Base-by-base conservation (phyloP, 1,284 basidiomycete genomes). In the Cryptococcus amylolentus region DNA sequence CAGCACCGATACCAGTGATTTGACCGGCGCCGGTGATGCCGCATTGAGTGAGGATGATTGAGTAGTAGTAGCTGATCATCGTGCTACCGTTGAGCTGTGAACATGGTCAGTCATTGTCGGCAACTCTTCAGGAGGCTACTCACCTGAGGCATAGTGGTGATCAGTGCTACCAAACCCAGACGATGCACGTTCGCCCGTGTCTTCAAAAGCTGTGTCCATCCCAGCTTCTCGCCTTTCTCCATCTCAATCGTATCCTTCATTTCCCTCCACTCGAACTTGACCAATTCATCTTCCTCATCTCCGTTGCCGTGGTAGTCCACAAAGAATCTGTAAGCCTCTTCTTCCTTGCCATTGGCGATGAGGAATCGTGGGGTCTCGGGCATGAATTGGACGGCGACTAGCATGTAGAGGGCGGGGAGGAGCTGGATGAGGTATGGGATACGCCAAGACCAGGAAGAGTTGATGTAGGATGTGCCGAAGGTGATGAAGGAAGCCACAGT, bases 251-350 rank as follows among this genome's bases (percentile, higher is more conserved):
- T 86, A 55, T 84, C 80, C 65, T 81, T 83, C 71, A 90, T 89
- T 73, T 90, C 86, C 62, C 84, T 81, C 64, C 79, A 88, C 69
- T 89, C 88, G 55, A 88, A 81, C 42, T 82, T 78, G 42, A 89
- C 88, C 28, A 89, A 80, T 48, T 83, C 81, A 59, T 84, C 77
- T 37, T 78, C 76, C 42, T 71, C 77, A 66, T 88, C 79, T 27
- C 88, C 88, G 20, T 77, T 72, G 50, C 86, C 88, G 65, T 89
- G 88, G n/a, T 89, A 81, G 67, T 88, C 86, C 14, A 87, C 84
- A 23, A 91, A 81, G 60, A 89, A 83, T 61, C 84, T 79, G n/a
- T 87, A 80, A 0, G 88, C 88, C 64, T 89, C 86, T 0, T 79
- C 81, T 52, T 86, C 82, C 7, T 20, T 56, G 23, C 63, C 63